Evolutionary conservation across 2,329 filamentous ascomycete genomes (phyloP).

Genomic region (Ceratocystis alfenasii): DNA sequence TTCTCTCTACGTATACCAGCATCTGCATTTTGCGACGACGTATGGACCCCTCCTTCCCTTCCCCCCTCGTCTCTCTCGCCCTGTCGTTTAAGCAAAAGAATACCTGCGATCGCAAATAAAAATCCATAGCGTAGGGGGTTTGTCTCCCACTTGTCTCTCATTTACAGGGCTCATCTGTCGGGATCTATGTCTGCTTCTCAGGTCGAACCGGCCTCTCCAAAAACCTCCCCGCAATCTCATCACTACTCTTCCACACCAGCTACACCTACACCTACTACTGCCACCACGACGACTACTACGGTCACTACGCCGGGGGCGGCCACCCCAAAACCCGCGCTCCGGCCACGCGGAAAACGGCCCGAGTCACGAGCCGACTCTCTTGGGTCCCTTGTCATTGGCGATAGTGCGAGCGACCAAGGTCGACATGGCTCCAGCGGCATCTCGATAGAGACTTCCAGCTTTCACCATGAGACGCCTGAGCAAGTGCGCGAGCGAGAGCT

Average conservation of each 20-base stretch:
- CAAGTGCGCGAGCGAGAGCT: constrained; percentile 25
- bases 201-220: constrained; percentile 15
- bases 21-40: neutral
- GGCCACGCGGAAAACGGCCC: constrained; percentile 21
- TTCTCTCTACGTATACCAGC: neutral
- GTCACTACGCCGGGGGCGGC: neutral
- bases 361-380: constrained; percentile 17
- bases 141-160: neutral
- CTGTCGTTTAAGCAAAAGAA: neutral
- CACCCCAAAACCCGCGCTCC: constrained; percentile 4
- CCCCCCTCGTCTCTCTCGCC: neutral
- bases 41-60: neutral
- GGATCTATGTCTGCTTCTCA: constrained; percentile 20
- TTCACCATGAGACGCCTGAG: constrained; percentile 16
- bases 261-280: neutral
- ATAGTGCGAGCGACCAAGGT: neutral
- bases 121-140: neutral
- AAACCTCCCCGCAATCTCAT: neutral
- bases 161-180: neutral
- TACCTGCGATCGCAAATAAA: neutral
- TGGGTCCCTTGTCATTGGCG: constrained; percentile 1
- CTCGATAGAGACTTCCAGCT: neutral
- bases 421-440: neutral
- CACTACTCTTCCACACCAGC: neutral
- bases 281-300: neutral